Evolutionary conservation across 2,329 filamentous ascomycete genomes (phyloP), one percentile per base, ranked within the genome.

Genomic region (Diaporthe australafricana): DNA sequence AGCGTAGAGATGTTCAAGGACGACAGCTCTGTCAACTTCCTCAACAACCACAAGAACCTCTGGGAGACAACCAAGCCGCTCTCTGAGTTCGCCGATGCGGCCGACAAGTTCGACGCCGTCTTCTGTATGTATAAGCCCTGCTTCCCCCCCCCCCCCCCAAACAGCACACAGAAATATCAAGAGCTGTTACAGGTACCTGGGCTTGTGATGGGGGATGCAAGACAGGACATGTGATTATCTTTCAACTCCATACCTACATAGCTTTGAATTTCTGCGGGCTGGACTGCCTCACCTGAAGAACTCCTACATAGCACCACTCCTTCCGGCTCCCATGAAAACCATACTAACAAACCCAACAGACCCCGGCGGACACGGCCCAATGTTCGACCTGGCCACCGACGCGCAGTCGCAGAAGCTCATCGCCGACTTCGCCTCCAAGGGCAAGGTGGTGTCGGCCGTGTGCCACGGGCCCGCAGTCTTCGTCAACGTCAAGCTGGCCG

Each of bases 401-500:
- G 74, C 82, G 25, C 83, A 84, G n/a, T 90, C 88, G 32, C 87
- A 90, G 75, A 82, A 86, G 73, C 81, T 94, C 45, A 89, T 91
- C 77, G 82, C 84, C 73, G 89, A 92, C 79, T 93, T 94, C 79
- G 87, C 86, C 77, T 82, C 83, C 48, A 84, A 86, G 3, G 88
- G 86, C 74, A 93, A 93, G 84, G 84, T 90, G 69, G 87, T 93
- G 17, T 83, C 89, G 0, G 89, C 91, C 4, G 90, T 94, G 56
- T 93, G 92, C 84, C 92, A 94, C 81, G 92, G 90, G 7, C 90
- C 91, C 2, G 88, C 88, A 4, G 92, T 87, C 16, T 83, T 94
- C 20, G 84, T 87, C 62, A 86, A 91, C 75, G 91, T 88, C 45
- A 88, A 86, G 76, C 77, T 85, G 25, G 74, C 81, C 6, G 82